Evolutionary conservation across 495 filamentous ascomycete species (phyloP).

Genomic region (Penicillium longicatenatum): DNA sequence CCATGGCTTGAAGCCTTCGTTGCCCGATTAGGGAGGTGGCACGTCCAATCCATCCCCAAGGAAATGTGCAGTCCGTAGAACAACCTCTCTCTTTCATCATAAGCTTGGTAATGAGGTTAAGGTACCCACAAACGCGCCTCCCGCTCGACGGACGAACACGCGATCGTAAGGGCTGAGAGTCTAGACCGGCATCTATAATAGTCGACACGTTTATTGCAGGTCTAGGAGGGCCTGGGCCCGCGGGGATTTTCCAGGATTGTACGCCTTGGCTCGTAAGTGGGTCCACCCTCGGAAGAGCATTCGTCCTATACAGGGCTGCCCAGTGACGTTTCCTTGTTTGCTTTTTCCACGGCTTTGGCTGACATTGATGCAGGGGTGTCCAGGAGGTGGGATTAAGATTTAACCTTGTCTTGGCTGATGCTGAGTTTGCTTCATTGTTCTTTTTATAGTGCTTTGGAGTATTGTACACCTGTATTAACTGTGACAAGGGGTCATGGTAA

Average conservation of each 20-base stretch:
- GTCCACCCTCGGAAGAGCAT: not conserved
- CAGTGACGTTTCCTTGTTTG: not conserved
- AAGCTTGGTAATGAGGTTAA: not conserved
- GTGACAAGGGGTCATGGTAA: not conserved
- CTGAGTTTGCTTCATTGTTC: not conserved
- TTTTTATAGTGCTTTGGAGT: not conserved
- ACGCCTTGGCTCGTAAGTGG: not conserved
- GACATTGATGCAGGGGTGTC: not conserved
- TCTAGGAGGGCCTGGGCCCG: slow-evolving; percentile 8
- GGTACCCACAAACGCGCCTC: slow-evolving; percentile 4
- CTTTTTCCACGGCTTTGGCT: not conserved
- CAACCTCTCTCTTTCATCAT: not conserved
- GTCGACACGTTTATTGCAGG: not conserved
- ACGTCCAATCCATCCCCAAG: not conserved
- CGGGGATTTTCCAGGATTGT: slow-evolving; percentile 4
- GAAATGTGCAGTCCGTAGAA: not conserved
- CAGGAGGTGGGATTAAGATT: not conserved
- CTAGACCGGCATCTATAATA: slow-evolving; percentile 12
- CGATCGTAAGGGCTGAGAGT: slow-evolving; percentile 7
- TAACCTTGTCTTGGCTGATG: not conserved
- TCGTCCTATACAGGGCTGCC: not conserved
- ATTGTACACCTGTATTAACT: not conserved
- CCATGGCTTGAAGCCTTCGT: not conserved
- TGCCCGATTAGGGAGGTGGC: not conserved
- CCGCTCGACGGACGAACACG: slow-evolving; percentile 9